phyloP scores from a whole-genome alignment of 2,329 filamentous ascomycete species.

The Hyphodiscus sp. region DNA sequence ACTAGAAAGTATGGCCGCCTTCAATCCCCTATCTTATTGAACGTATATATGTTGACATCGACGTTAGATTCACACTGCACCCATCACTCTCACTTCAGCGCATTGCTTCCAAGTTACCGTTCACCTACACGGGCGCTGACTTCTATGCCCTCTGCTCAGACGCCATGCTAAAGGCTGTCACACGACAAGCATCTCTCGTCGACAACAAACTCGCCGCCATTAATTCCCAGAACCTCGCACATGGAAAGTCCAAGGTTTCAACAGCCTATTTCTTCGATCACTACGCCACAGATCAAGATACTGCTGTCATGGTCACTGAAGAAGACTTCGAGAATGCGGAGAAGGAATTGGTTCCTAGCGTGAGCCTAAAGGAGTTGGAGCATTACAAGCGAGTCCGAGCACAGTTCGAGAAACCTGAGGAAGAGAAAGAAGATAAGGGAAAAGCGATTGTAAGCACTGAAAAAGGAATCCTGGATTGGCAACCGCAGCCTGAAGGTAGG shows the following conservation, averaged over 20 bases:
- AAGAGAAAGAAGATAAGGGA: slow-evolving; percentile 29
- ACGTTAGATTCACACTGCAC: slow-evolving; percentile 72
- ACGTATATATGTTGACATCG: slow-evolving; percentile 9
- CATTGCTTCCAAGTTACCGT: slow-evolving; percentile 73
- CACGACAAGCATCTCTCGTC: slow-evolving; percentile 75
- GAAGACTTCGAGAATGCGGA: slow-evolving; percentile 80
- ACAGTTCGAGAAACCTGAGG: slow-evolving; percentile 65
- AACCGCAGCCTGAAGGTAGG: slow-evolving; percentile 6
- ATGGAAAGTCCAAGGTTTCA: slow-evolving; percentile 42
- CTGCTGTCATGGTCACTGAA: slow-evolving; percentile 82
- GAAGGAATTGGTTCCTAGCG: slow-evolving; percentile 82
- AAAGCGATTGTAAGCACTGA: neutral
- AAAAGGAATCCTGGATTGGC: neutral
- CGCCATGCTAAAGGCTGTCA: slow-evolving; percentile 98
- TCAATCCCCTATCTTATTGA: slow-evolving; percentile 1
- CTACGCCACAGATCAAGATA: slow-evolving; percentile 72
- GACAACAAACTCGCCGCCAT: slow-evolving; percentile 74
- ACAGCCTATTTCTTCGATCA: slow-evolving; percentile 97
- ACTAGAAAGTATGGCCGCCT: slow-evolving; percentile 74
- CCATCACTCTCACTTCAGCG: slow-evolving; percentile 68
- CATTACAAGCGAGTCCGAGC: slow-evolving; percentile 84
- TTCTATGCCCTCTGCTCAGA: slow-evolving; percentile 96
- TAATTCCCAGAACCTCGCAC: slow-evolving; percentile 40
- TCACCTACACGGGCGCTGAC: slow-evolving; percentile 96
- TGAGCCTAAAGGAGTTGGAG: slow-evolving; percentile 82